Evolutionary conservation across 2,329 filamentous ascomycete species (phyloP), one percentile per base, ranked within the genome.

Genomic region (Sporothrix dimorphospora): DNA sequence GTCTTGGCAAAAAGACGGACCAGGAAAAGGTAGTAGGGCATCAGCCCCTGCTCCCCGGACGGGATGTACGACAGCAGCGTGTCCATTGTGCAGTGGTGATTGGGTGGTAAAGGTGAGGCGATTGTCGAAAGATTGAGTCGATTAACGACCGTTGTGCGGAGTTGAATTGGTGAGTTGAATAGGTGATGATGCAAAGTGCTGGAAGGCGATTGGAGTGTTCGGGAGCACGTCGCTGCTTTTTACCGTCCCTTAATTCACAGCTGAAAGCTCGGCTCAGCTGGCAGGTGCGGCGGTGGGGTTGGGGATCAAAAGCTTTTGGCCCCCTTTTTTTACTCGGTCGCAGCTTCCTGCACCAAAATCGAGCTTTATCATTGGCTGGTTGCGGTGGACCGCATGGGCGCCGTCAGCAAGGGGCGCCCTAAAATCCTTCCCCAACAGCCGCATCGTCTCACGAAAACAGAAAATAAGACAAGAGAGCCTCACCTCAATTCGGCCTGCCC

Each of bases 21-120:
- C 65, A 87, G 77, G 71, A 88, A 81, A 80, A 90, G 87, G 77
- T 89, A 89, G 76, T 88, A 88, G 30, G 88, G 88, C 72, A 90
- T 77, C 73, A 86, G 82, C 73, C 88, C 88, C 77, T 88, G 83
- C 65, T 83, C 82, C 1, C 80, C 78, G 3, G 87, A 86, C 34
- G 87, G 83, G 19, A 83, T 78, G 63, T 84, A 80, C 27, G 80
- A 77, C 72, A 81, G 79, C 71, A 88, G 53, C 1, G 79, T 73
- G 47, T 86, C 85, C 85, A 89, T 87, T 16, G 9, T 55, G 11
- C 38, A 1, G 6, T 1, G 51, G 21, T 14, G 24, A 6, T n/a
- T 4, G 16, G 38, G 27, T 5, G 4, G 19, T 24, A 5, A 24
- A 8, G 38, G 42, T 47, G 16, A 2, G 21, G 4, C 6, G 45